Base-by-base conservation (phyloP, 176 grass and related monocot genomes). In the Ampelocalamus luodianensis region DNA sequence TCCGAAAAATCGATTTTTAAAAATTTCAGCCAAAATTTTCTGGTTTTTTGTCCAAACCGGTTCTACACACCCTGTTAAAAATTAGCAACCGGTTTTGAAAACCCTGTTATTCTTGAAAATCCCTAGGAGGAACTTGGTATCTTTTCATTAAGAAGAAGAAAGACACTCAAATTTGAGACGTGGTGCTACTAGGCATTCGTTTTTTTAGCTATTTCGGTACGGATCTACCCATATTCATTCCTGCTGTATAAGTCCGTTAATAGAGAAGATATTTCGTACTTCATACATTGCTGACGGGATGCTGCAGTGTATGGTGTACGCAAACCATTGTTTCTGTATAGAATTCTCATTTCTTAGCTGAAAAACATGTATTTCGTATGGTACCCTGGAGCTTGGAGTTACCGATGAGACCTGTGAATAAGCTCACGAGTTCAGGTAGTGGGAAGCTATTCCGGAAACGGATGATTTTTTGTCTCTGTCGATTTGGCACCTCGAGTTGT, bases 161-260 rank as follows among this genome's bases (percentile, higher is more conserved):
- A 50, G 49, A 0, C 49, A 51, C 49, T 4, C 49, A 17, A 5
- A 51, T 69, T 64, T 7, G 4, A 49, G 20, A 79, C 69, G 26
- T 40, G 65, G 42, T 75, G 82, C 11, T 10, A 51, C 6, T 43
- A 7, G 24, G 51, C 11, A 71, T 77, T 63, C 38, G 12, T 72
- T 55, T 78, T 8, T 49, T 18, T 23, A 42, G 26, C 20, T 87
- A 37, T 74, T 78, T 71, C 18, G 8, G 83, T 68, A 11, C 37
- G 24, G 22, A 59, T 9, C 64, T 36, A 17, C 60, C 60, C 46
- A 20, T 40, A 58, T 76, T 75, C 5, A 4, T 82, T 38, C 17
- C 18, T 2, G 15, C 13, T 26, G 37, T 51, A 62, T 42, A 74
- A 36, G 76, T 76, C 72, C 12, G 7, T 46, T 22, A 1, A 10